Evolutionary conservation across 176 grass and related monocot species (phyloP).

Genomic region (Bolboschoenus planiculmis): DNA sequence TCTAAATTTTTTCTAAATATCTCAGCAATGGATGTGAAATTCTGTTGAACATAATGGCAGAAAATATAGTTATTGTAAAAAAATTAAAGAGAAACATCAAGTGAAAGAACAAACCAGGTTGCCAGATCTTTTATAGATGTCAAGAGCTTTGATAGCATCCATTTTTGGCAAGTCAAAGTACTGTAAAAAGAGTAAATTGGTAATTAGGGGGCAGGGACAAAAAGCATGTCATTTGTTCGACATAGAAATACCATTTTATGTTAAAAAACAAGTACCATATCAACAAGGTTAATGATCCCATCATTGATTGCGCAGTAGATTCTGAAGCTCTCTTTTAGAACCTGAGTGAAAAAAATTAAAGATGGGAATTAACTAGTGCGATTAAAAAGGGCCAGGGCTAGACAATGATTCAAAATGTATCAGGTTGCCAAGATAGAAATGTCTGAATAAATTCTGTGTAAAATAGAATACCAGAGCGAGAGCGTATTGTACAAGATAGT

Average conservation of each 20-base stretch:
- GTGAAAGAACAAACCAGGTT: conserved; percentile 33
- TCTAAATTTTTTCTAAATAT: background rate
- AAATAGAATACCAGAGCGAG: conserved; percentile 55
- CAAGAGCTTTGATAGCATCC: conserved; percentile 70
- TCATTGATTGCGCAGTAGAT: conserved; percentile 86
- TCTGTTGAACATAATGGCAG: background rate
- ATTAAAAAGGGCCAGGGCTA: background rate
- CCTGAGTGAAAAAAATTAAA: conserved; percentile 28
- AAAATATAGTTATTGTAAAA: background rate
- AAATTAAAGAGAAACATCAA: background rate
- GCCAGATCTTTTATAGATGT: conserved; percentile 69
- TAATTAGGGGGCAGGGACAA: background rate
- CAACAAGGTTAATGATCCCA: conserved; percentile 82
- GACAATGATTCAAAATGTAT: background rate
- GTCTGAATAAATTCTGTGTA: background rate
- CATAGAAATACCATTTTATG: background rate
- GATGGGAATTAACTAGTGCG: background rate
- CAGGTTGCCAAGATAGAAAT: background rate
- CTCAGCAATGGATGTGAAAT: background rate
- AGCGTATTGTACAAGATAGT: conserved; percentile 82
- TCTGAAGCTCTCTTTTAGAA: conserved; percentile 91
- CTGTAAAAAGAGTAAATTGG: conserved; percentile 26
- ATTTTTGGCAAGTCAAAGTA: conserved; percentile 82
- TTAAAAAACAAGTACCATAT: conserved; percentile 36
- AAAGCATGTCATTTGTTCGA: background rate